Evolutionary conservation across 257 asterid genomes (phyloP), one percentile per base, ranked within the genome.

Genomic region (Schizonepeta tenuifolia): DNA sequence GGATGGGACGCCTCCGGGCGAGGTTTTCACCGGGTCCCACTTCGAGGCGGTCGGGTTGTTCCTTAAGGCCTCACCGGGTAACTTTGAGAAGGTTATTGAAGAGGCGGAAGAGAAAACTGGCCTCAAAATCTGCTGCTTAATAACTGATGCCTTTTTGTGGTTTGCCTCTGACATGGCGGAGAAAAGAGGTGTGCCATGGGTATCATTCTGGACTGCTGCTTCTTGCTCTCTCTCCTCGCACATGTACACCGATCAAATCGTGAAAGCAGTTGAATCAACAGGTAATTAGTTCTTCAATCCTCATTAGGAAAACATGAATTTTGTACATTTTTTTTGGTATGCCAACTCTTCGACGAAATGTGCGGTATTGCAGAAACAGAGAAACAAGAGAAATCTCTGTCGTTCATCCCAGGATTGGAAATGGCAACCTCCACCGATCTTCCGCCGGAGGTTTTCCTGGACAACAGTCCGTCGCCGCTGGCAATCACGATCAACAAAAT

Each of bases 61-160:
- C 70, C 80, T 92, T 0, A 65, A 71, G 11, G 89, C 86, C 6
- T 76, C 87, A 1, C 94, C 94, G 1, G 80, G 17, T 0, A 90
- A 88, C 77, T 92, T 83, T 22, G 81, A 83, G 74, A 72, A 58
- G 68, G 86, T 35, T 0, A 64, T 89, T 13, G 71, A 43, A 26
- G 89, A 75, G 43, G 92, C 85, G 5, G 96, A 80, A 47, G 43
- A 4, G 33, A 84, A 84, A 64, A 71, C 44, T 0, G 97, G 96
- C 28, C 17, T 72, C 76, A 64, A 70, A 22, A 54, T 90, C 1
- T 61, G 78, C 22, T 88, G 96, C 75, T 71, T 92, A 0, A 44
- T 92, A 18, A 77, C 80, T 6, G 98, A 92, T 72, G 92, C 92
- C 0, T 92, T 92, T 41, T 36, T 88, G 68, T 86, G 90, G 86